Evolutionary conservation across 768 basidiomycete species (phyloP), one percentile per base, ranked within the genome.

Genomic region (Cantharellus cinnabarinus): DNA sequence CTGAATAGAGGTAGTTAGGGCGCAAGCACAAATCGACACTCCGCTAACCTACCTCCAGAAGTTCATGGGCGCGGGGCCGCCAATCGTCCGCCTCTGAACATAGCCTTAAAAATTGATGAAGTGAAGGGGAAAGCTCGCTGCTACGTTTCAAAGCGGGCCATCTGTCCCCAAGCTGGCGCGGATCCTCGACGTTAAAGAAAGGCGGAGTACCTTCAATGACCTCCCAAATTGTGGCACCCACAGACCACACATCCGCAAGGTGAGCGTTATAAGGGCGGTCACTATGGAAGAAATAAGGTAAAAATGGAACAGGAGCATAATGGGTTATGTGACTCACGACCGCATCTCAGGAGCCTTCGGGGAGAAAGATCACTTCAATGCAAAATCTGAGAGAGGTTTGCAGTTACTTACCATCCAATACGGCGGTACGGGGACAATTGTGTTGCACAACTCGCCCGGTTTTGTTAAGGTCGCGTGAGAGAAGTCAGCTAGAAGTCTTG

Each of bases 181-280:
- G 60, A 60, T 78, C 74, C 57, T 78, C 75, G 0, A 76, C 71
- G 59, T 79, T 75, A n/a, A 60, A 73, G 66, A 88, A 89, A 0
- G 86, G 86, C 3, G 86, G 86, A 57, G 77, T 73, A 3, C 80
- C 77, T 66, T 89, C 77, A 1, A 83, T 82, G 69, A 84, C 75
- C 66, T 89, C 86, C 86, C 86, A 88, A 0, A 85, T 75, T 0
- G 86, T 89, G 0, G 86, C 86, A 1, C 86, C 86, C 3, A 87
- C 71, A 0, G 85, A 86, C 85, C 85, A 89, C 0, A 82, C 73
- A 61, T 89, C 86, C 52, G 86, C 79, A 67, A 82, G 81, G 50
- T 86, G 74, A 1, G 80, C 77, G 64, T 89, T 74, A 64, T 89
- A 88, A 0, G 80, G 72, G 34, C 58, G 58, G 5, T 82, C 80